Percentiles rank a stretch among this genome's conserved stretches.
phyloP scores from a whole-genome alignment of 2,329 filamentous ascomycete genomes.

The Arthrocladium fulminans region DNA sequence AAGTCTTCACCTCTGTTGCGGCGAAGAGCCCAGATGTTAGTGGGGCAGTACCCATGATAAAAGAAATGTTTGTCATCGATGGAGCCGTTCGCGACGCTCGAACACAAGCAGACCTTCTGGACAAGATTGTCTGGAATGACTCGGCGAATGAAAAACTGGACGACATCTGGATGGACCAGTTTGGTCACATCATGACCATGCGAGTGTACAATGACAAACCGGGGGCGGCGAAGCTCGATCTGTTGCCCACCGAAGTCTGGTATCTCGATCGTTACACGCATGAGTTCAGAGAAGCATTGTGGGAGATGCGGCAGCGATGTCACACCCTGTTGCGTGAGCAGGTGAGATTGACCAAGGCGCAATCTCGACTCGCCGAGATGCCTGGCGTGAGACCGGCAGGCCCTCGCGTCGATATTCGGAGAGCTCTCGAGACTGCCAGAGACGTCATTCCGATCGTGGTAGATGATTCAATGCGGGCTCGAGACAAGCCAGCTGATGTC shows the following conservation, averaged over 20 bases:
- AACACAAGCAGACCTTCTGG: constrained; percentile 43
- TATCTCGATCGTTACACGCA: constrained; percentile 54
- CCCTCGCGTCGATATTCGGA: constrained; percentile 15
- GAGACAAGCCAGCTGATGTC: neutral
- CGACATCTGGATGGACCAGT: constrained; percentile 39
- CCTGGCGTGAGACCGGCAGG: constrained; percentile 14
- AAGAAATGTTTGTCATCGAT: constrained; percentile 33
- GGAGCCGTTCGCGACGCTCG: constrained; percentile 31
- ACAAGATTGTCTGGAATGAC: constrained; percentile 42
- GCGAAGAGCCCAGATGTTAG: constrained; percentile 27
- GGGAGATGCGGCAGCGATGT: constrained; percentile 36
- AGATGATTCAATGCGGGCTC: neutral
- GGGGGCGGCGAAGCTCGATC: constrained; percentile 24
- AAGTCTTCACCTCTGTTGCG: constrained; percentile 40
- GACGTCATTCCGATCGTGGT: constrained; percentile 12
- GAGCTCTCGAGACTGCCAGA: constrained; percentile 18
- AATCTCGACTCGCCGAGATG: constrained; percentile 26
- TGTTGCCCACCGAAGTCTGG: constrained; percentile 45
- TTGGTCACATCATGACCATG: constrained; percentile 50
- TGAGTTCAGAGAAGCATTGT: constrained; percentile 40
- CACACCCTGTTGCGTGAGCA: constrained; percentile 28
- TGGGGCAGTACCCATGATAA: constrained; percentile 24
- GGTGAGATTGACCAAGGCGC: constrained; percentile 26
- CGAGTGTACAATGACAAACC: constrained; percentile 31
- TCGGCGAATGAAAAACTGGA: constrained; percentile 31